Evolutionary conservation across 2,329 filamentous ascomycete species (phyloP).

Genomic region (Rhinocladiella similis): DNA sequence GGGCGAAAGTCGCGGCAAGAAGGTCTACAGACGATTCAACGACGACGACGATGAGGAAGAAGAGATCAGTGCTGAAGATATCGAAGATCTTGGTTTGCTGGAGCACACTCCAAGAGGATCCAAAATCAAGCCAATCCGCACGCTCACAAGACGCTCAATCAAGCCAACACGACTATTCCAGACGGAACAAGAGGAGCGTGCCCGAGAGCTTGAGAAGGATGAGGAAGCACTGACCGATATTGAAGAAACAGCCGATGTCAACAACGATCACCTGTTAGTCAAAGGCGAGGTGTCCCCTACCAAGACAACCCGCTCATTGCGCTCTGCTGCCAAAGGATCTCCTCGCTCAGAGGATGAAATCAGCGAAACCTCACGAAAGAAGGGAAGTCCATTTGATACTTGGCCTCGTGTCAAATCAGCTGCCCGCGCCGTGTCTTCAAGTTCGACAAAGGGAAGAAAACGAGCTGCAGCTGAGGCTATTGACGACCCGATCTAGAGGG

Average conservation of each 20-base stretch:
- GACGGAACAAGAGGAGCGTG: slow-evolving; percentile 43
- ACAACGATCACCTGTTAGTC: slow-evolving; percentile 1
- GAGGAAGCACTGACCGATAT: slow-evolving; percentile 59
- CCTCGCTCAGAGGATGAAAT: not conserved
- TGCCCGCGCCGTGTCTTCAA: slow-evolving; percentile 4
- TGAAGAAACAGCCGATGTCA: slow-evolving; percentile 38
- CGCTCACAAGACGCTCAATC: slow-evolving; percentile 58
- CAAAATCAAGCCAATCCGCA: slow-evolving; percentile 40
- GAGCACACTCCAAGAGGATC: slow-evolving; percentile 40
- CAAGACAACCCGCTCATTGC: slow-evolving; percentile 15
- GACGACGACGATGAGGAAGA: slow-evolving; percentile 42
- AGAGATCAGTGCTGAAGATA: slow-evolving; percentile 42
- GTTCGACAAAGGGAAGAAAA: slow-evolving; percentile 21
- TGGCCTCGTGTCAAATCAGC: slow-evolving; percentile 29
- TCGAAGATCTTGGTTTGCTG: slow-evolving; percentile 44
- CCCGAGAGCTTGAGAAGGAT: slow-evolving; percentile 44
- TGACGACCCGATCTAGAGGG: slow-evolving; percentile 2
- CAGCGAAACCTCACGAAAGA: slow-evolving; percentile 3
- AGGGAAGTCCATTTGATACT: slow-evolving; percentile 29
- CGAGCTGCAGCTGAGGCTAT: slow-evolving; percentile 21
- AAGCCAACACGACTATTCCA: slow-evolving; percentile 63
- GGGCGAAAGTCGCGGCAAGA: slow-evolving; percentile 59
- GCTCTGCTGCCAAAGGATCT: slow-evolving; percentile 11
- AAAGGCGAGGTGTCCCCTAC: not conserved
- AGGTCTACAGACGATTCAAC: slow-evolving; percentile 58